Evolutionary conservation across 768 basidiomycete genomes (phyloP), one percentile per base, ranked within the genome.

Genomic region (Gelatoporia subvermispora): DNA sequence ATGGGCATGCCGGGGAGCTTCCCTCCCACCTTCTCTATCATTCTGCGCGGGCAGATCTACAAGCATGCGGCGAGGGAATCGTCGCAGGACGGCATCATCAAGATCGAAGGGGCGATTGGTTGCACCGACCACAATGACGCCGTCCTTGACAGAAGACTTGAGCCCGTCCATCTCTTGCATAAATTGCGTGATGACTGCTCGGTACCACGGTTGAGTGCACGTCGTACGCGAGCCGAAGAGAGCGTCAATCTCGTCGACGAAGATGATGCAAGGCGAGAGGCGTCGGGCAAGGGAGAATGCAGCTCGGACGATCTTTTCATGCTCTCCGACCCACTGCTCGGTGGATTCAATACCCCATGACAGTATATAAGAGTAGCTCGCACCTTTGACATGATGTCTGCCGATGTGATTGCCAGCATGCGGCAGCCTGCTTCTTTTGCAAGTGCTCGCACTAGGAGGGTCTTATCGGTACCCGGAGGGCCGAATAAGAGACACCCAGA

Each of bases 111-210:
- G 90, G 54, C 93, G 68, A 65, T 97, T 97, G 2, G 94, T 96
- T 2, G 93, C 93, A 36, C 94, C 93, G 44, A 97, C 92, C 41
- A 97, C 84, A 47, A 95, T 85, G 48, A 96, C 82, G 52, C 81
- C 81, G 53, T 88, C 82, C 47, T 92, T 86, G 53, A 77, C 78
- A 23, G 82, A 84, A 8, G 87, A 79, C 62, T 82, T 87, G 49
- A 97, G 69, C 3, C 93, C 93, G 59, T 97, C 93, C 93, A 97
- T 95, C 64, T 95, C 92, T 61, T 90, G 88, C 89, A 93, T 92
- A 64, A 92, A 92, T 65, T 93, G 88, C 8, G 90, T 93, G 62
- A 90, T 86, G 44, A 94, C 81, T 38, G 90, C 87, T 34, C 92
- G 76, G 59, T 95, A 91, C 5, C 91, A 82, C 8, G 86, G 88